Percentiles rank a stretch among this genome's conserved stretches.
Conservation (phyloP, 257 asterid species). For the Jaltomata sinuosa region DNA sequence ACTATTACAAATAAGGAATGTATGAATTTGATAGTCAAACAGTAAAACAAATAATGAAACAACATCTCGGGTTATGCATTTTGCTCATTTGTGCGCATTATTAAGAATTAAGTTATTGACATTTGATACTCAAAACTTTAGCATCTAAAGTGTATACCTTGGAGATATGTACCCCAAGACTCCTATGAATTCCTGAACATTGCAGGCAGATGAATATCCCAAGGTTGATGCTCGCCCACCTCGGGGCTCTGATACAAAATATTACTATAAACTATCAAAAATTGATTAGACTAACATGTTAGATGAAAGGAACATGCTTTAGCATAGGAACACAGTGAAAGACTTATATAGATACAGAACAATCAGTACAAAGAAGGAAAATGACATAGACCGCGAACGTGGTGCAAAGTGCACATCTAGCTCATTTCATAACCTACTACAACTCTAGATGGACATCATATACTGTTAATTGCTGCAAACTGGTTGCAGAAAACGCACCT, state of each 20-base stretch:
- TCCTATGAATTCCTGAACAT: slow-evolving; percentile 88
- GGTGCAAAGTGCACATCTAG: not conserved
- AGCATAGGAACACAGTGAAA: not conserved
- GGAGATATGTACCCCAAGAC: slow-evolving; percentile 92
- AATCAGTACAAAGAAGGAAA: not conserved
- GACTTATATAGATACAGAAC: not conserved
- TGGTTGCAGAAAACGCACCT: slow-evolving; percentile 35
- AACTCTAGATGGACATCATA: not conserved
- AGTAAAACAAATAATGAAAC: not conserved
- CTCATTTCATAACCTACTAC: not conserved
- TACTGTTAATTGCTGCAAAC: not conserved
- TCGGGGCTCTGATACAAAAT: slow-evolving; percentile 58
- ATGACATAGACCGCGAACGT: not conserved
- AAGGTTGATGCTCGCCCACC: slow-evolving; percentile 94
- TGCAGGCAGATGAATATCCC: slow-evolving; percentile 89
- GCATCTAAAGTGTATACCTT: slow-evolving; percentile 32
- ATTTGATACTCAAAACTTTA: not conserved
- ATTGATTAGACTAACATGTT: not conserved
- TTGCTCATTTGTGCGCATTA: not conserved
- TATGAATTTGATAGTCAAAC: not conserved
- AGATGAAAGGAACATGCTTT: not conserved
- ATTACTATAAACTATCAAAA: not conserved
- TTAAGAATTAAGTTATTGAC: too few relatives aligned
- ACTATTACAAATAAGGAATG: too few relatives aligned
- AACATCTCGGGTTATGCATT: too few relatives aligned